These are phyloP conservation scores for Cladosporium halotolerans DNA, from an alignment of 2,329 filamentous ascomycete species.

Conservation along the genomic window DNA sequence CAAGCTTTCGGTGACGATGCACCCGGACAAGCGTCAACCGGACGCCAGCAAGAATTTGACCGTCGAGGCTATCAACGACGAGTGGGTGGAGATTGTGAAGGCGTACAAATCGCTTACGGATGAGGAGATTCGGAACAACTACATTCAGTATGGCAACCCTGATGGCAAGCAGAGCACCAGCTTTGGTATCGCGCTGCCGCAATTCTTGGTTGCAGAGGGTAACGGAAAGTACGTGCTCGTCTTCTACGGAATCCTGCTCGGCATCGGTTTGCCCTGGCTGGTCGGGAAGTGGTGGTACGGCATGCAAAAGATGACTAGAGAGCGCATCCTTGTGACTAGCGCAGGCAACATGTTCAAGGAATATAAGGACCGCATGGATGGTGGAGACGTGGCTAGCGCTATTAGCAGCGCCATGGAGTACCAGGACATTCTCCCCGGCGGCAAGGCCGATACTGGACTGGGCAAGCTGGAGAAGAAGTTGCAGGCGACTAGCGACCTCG, in stretches of 20 bases:
- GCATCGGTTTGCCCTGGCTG: conserved; percentile 82
- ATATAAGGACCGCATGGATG: conserved; percentile 77
- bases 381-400: conserved; percentile 71
- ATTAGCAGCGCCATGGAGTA: conserved; percentile 85
- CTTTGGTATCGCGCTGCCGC: conserved; percentile 91
- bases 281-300: conserved; percentile 99
- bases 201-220: conserved; percentile 86
- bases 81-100: conserved; percentile 93
- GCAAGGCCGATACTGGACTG: conserved; percentile 73
- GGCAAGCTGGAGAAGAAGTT: conserved; percentile 76
- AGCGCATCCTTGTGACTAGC: conserved; percentile 86
- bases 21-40: conserved; percentile 87
- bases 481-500: conserved; percentile 48
- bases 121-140: conserved; percentile 96
- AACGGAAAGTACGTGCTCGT: conserved; percentile 93
- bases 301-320: conserved; percentile 84
- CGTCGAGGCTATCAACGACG: conserved; percentile 71
- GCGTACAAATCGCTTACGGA: conserved; percentile 97
- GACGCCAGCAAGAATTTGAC: conserved; percentile 87
- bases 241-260: conserved; percentile 80
- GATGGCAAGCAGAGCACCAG: conserved; percentile 98
- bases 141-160: conserved; percentile 88
- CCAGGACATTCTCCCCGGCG: conserved; percentile 65
- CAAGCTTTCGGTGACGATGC: conserved; percentile 74
- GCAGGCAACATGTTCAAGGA: conserved; percentile 92